Percentiles rank a stretch among this genome's conserved stretches.
These are phyloP conservation scores for Pseudoscleropodium purum DNA, from an alignment of 225 moss, liverwort and hornwort genomes.

Conservation along the genomic window DNA sequence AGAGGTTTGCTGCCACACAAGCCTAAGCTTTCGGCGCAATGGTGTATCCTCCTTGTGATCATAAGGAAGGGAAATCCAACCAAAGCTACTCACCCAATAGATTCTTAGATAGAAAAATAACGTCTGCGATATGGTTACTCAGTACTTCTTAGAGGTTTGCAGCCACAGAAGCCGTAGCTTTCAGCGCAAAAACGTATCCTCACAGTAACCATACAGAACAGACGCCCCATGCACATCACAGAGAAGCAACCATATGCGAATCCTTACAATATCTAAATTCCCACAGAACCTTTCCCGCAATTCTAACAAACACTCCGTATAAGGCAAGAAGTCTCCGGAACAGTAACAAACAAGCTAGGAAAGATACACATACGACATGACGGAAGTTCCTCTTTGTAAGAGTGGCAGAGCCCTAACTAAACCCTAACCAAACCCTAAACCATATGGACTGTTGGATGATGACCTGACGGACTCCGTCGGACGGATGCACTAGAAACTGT, in stretches of 20 bases:
- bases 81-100: neutral
- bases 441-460: neutral
- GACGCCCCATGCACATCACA: neutral
- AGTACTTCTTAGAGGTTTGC: conserved; percentile 2
- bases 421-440: neutral
- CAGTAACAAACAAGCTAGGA: neutral
- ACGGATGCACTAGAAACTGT: no score
- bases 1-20: conserved; percentile 28
- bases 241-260: no score
- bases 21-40: conserved; percentile 5
- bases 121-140: neutral
- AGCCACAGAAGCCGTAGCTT: neutral
- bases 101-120: no score
- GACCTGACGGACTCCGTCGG: no score
- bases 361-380: rapidly evolving
- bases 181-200: neutral
- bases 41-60: neutral
- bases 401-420: neutral
- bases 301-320: neutral
- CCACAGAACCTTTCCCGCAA: no score
- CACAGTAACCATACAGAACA: neutral
- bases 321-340: rapidly evolving
- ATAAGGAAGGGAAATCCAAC: neutral
- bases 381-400: neutral
- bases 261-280: neutral